Evolutionary conservation across 208 protist species (phyloP).

Genomic region (Trypanosoma lewisi): DNA sequence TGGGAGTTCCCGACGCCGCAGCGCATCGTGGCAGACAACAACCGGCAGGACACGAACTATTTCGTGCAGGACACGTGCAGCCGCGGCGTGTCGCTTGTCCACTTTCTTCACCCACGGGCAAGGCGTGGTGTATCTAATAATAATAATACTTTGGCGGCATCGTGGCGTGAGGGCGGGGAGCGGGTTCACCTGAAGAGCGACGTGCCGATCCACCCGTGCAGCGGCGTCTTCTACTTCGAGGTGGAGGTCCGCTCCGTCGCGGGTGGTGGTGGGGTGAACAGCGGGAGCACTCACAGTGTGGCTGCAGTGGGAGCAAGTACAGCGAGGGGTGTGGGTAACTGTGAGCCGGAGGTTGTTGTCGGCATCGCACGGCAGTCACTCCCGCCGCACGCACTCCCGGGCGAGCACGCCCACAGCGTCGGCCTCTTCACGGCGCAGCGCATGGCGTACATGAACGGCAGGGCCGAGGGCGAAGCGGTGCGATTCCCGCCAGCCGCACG

Average conservation of each 20-base stretch:
- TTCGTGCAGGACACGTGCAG: constrained; percentile 34
- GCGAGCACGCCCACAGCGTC: constrained; percentile 61
- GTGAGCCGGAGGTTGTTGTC: constrained; percentile 39
- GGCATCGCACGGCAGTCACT: constrained; percentile 52
- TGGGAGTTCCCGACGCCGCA: constrained; percentile 49
- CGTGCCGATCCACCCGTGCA: constrained; percentile 36
- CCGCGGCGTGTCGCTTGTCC: constrained; percentile 28
- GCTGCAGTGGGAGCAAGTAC: no score
- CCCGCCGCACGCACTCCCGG: constrained; percentile 49
- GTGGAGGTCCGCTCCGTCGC: constrained; percentile 30
- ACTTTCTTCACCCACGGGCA: constrained; percentile 21
- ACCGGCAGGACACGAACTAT: constrained; percentile 18
- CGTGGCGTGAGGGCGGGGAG: constrained; percentile 3
- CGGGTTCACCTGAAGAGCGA: constrained; percentile 67
- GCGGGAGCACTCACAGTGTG: neutral
- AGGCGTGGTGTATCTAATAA: neutral
- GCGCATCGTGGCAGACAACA: constrained; percentile 28
- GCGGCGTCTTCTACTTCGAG: constrained; percentile 70
- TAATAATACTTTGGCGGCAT: neutral
- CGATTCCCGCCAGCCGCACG: constrained; percentile 26
- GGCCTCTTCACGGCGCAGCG: constrained; percentile 65
- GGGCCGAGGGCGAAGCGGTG: constrained; percentile 40
- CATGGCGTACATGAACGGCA: constrained; percentile 59
- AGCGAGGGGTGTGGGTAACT: neutral
- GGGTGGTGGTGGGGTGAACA: neutral